These are phyloP conservation scores for Strobilomyces dryophilus DNA, from an alignment of 768 basidiomycete genomes.

Conservation along the genomic window DNA sequence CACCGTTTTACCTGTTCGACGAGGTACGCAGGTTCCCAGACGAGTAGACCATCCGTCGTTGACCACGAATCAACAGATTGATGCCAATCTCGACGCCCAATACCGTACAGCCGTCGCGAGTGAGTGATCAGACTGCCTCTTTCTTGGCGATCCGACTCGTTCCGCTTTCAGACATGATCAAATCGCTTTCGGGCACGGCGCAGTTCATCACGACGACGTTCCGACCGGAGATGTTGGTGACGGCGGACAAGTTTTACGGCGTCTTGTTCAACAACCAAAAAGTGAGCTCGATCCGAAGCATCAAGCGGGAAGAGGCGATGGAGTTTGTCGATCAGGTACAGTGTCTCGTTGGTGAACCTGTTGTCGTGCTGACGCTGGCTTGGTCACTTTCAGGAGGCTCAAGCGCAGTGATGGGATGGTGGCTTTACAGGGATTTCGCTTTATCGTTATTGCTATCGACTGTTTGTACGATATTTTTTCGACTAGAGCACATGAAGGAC, in stretches of 20 bases:
- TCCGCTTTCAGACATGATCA: conserved; percentile 63
- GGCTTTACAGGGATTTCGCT: not conserved
- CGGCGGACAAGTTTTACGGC: conserved; percentile 96
- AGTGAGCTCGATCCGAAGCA: conserved; percentile 83
- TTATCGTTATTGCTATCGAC: conserved; percentile 22
- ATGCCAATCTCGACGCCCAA: conserved; percentile 96
- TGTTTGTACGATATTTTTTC: conserved; percentile 1
- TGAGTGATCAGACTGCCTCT: conserved; percentile 34
- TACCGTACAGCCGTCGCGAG: conserved; percentile 96
- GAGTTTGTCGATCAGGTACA: conserved; percentile 89
- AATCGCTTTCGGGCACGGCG: conserved; percentile 77
- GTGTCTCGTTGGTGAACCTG: conserved; percentile 3
- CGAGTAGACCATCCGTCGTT: not conserved
- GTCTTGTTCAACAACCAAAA: conserved; percentile 96
- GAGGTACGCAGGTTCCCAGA: conserved; percentile 48
- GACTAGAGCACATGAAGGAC: not conserved
- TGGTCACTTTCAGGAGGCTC: conserved; percentile 42
- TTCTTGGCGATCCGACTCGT: conserved; percentile 35
- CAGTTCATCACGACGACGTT: conserved; percentile 99
- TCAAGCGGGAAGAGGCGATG: conserved; percentile 87
- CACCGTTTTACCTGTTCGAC: conserved; percentile 99
- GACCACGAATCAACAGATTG: conserved; percentile 53
- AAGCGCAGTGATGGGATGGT: conserved; percentile 35
- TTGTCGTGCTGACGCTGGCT: not conserved
- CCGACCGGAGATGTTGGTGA: conserved; percentile 93